These are phyloP conservation scores for Camptophora hylomeconis DNA, from an alignment of 2,329 filamentous ascomycete genomes.

Conservation along the genomic window DNA sequence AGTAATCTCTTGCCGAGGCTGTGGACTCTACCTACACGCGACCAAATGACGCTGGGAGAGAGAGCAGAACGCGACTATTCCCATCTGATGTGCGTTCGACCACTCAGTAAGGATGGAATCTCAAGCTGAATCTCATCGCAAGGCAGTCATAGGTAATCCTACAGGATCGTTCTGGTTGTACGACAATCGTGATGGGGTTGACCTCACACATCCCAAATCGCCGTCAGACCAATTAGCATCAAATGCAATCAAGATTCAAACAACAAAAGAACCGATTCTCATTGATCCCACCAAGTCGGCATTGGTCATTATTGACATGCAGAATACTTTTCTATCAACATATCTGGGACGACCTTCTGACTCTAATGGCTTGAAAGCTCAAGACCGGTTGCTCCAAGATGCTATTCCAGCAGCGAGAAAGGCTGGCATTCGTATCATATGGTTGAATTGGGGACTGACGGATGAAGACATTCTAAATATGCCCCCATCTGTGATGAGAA, in stretches of 20 bases:
- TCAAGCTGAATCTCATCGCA: slow-evolving; percentile 19
- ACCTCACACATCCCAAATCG: slow-evolving; percentile 30
- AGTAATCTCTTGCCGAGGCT: no score
- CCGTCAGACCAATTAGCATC: slow-evolving; percentile 16
- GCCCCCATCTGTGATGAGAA: slow-evolving; percentile 35
- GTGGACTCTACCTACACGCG: no score
- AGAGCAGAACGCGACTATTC: no score
- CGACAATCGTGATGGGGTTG: slow-evolving; percentile 29
- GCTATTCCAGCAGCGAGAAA: slow-evolving; percentile 36
- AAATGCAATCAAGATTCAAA: slow-evolving; percentile 14
- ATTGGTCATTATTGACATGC: slow-evolving; percentile 40
- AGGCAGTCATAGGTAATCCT: slow-evolving; percentile 28
- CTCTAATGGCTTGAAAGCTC: slow-evolving; percentile 30
- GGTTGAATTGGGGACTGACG: slow-evolving; percentile 46
- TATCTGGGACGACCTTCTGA: slow-evolving; percentile 27
- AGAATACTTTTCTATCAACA: slow-evolving; percentile 39
- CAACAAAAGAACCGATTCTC: slow-evolving; percentile 21
- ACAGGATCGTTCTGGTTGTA: slow-evolving; percentile 32
- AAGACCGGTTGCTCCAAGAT: slow-evolving; percentile 28
- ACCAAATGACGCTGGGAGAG: no score
- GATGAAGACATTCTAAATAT: slow-evolving; percentile 37
- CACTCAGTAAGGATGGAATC: no score
- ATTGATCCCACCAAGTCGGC: slow-evolving; percentile 32
- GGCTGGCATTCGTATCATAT: slow-evolving; percentile 37
- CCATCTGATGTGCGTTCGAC: no score